A percentile compares a stretch with the other conserved stretches of the same genome.
These are phyloP conservation scores for Cordyceps cateniannulata DNA, from an alignment of 2,329 filamentous ascomycete genomes.

Conservation along the genomic window DNA sequence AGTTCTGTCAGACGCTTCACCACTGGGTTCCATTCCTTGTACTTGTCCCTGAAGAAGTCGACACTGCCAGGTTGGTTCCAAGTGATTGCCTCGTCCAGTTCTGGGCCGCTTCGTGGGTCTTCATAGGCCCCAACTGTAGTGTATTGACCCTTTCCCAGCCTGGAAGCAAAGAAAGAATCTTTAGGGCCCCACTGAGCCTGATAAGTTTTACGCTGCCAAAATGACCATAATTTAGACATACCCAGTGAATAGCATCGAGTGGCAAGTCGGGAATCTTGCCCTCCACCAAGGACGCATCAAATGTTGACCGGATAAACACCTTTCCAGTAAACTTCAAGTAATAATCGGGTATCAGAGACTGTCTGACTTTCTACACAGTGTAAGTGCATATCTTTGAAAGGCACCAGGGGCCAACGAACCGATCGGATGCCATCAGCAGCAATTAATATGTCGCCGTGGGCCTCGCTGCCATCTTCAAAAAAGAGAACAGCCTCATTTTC, in stretches of 20 bases:
- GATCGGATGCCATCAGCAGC: slow-evolving; percentile 48
- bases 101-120: slow-evolving; percentile 25
- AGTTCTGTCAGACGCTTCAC: slow-evolving; percentile 31
- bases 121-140: slow-evolving; percentile 37
- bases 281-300: slow-evolving; percentile 14
- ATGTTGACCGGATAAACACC: slow-evolving; percentile 14
- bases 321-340: slow-evolving; percentile 13
- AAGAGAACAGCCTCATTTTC: slow-evolving; percentile 22
- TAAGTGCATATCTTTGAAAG: background rate
- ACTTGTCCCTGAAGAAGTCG: slow-evolving; percentile 27
- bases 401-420: slow-evolving; percentile 24
- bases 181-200: background rate
- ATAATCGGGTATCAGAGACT: slow-evolving; percentile 9
- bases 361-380: slow-evolving; percentile 6
- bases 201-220: background rate
- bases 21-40: slow-evolving; percentile 34
- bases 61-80: slow-evolving; percentile 34
- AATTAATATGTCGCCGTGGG: slow-evolving; percentile 39
- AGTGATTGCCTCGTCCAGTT: slow-evolving; percentile 21
- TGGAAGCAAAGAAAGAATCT: slow-evolving; percentile 33
- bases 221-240: background rate
- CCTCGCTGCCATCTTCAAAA: slow-evolving; percentile 39
- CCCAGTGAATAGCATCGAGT: slow-evolving; percentile 15
- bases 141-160: slow-evolving; percentile 33
- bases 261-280: slow-evolving; percentile 13